Conservation (phyloP, 1,284 basidiomycete genomes). For the Heterobasidion occidentale region DNA sequence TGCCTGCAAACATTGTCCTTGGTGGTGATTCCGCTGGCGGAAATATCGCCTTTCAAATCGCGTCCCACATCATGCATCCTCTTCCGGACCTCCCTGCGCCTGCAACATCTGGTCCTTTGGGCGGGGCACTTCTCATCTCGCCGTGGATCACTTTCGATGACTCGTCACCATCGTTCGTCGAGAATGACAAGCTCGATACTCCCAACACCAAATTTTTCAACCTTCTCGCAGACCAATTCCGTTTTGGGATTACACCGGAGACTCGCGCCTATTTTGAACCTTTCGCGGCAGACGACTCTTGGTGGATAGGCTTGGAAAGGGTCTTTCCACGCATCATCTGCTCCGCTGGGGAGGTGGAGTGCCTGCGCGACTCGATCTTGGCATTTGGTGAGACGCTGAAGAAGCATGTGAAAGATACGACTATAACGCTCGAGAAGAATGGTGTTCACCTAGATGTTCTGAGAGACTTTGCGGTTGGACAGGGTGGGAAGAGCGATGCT, state of each 20-base stretch:
- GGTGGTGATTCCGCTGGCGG: conserved; percentile 28
- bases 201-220: background rate
- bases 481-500: background rate
- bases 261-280: background rate
- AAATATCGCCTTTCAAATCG: conserved; percentile 22
- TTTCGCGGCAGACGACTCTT: background rate
- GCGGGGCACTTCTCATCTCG: conserved; percentile 22
- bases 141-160: conserved; percentile 22
- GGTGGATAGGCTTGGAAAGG: background rate
- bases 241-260: background rate
- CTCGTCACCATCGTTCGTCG: background rate
- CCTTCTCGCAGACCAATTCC: background rate
- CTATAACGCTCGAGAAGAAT: conserved; percentile 22
- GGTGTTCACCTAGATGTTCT: conserved; percentile 27
- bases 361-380: conserved; percentile 28
- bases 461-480: conserved; percentile 11
- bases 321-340: conserved; percentile 25
- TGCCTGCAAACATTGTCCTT: conserved; percentile 13
- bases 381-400: conserved; percentile 19
- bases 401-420: conserved; percentile 17
- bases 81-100: conserved; percentile 11
- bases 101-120: conserved; percentile 13
- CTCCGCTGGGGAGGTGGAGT: conserved; percentile 28
- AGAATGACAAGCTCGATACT: background rate
- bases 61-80: conserved; percentile 25